These are phyloP conservation scores for Erodium texanum DNA, from an alignment of 441 rosid genomes.

Conservation along the genomic window DNA sequence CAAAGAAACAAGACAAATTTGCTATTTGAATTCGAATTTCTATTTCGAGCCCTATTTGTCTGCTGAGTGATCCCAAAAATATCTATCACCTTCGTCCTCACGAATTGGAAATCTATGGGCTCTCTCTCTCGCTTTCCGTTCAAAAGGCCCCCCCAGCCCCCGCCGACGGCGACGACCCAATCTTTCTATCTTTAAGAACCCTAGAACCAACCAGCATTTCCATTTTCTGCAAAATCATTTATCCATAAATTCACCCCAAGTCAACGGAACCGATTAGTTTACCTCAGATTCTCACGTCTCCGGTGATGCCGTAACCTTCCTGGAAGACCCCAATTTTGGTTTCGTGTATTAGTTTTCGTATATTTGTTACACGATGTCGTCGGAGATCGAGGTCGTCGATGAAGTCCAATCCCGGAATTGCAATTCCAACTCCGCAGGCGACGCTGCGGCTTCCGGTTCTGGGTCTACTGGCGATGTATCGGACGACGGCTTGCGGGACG, in stretches of 20 bases:
- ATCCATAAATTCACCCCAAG: neutral
- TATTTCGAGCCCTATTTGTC: too few relatives aligned
- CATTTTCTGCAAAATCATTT: too few relatives aligned
- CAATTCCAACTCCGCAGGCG: conserved; percentile 17
- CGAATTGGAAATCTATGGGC: too few relatives aligned
- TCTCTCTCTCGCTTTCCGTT: too few relatives aligned
- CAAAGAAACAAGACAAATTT: too few relatives aligned
- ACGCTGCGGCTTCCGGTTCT: conserved; percentile 24
- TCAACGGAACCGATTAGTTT: neutral
- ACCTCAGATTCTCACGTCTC: conserved; percentile 2
- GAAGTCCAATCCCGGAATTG: too few relatives aligned
- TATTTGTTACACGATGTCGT: conserved; percentile 36
- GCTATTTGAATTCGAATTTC: too few relatives aligned
- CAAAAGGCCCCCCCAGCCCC: conserved; percentile 25
- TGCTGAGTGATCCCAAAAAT: too few relatives aligned
- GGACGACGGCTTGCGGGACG: conserved; percentile 57
- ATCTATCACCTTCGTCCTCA: too few relatives aligned
- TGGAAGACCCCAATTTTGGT: neutral
- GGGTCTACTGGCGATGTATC: too few relatives aligned
- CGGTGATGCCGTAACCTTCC: conserved; percentile 14
- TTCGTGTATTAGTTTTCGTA: neutral
- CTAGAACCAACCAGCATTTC: conserved; percentile 14
- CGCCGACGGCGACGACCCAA: conserved; percentile 28
- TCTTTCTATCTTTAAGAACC: conserved; percentile 26
- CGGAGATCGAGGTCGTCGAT: conserved; percentile 94